Base-by-base conservation (phyloP, 805 yeast species). In the Spathaspora girioi region DNA sequence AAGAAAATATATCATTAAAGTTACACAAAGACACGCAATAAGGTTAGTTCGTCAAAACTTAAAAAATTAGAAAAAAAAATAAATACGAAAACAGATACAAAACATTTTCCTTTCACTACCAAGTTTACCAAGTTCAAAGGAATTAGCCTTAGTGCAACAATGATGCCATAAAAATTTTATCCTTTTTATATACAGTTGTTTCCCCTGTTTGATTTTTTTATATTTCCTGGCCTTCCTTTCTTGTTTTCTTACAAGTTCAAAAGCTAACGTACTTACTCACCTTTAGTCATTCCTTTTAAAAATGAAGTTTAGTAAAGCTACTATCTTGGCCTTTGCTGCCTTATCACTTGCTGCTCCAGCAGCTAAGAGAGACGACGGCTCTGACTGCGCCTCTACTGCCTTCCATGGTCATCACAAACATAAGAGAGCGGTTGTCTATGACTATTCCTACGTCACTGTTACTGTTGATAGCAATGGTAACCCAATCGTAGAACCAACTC, bases 381-480 rank as follows among this genome's bases (percentile, higher is more conserved):
- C 57, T 15, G 75, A 64, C 54, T 76, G 79, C 56, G 64, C 74
- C 61, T 69, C 77, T 51, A 69, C 75, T 61, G 67, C 64, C 50
- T 66, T 68, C 62, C 88, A 83, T 71, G 76, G 76, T 52, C 87
- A 84, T 72, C 85, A 78, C 71, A 80, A 71, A 65, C 84, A 78
- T 68, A 82, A 75, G 68, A 78, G 82, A 73, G 84, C 80, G 45
- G 78, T 77, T 56, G 86, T 70, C 51, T 64, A 73, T 63, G 69
- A 75, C 57, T 67, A 71, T 56, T 68, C 68, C 50, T 68, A 70
- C 55, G 73, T 72, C 48, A 72, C 77, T 38, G 75, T 76, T 49
- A 68, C 77, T 53, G 76, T 75, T 50, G 73, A 76, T 55, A 75
- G 71, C 42, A 53, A 67, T 43, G 81, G 80, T 54, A 69, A 69